Base-by-base conservation (phyloP, 306 rosid species). In the Quercus agrifolia region DNA sequence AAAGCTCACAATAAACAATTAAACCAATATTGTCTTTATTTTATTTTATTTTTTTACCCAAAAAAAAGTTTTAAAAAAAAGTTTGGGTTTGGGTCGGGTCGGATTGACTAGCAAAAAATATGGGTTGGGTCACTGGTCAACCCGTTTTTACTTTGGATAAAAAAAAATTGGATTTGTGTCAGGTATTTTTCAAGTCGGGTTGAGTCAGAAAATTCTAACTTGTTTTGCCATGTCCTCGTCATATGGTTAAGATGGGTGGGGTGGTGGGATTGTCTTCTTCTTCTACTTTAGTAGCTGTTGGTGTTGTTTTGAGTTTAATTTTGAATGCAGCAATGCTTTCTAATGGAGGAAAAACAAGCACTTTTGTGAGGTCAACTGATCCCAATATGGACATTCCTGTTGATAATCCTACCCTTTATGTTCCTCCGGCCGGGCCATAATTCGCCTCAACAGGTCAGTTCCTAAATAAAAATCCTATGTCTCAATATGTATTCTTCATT, bases 371-470 rank as follows among this genome's bases (percentile, higher is more conserved):
- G 78, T 77, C 80, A 61, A 83, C 69, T 80, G 74, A 87, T 80
- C 74, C 76, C 5, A 74, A 89, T 1, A n/a, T 73, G 14, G 97
- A 92, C 77, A 90, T 90, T 94, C 90, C 93, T 17, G 44, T 88
- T 7, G 88, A 92, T 41, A 92, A 93, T 70, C 90, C 87, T 64
- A 89, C 83, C 11, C 87, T 90, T 38, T 68, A 66, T 62, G 69
- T 83, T 6, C 94, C 97, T 59, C 82, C 83, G 5, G 94, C 82
- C 82, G 5, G 94, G 94, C 79, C 84, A 81, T 59, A 88, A 90
- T 68, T 91, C 91, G 70, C 94, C 97, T 61, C 92, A 88, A 81
- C 2, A 41, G 46, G 46, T 41, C 0, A 0, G 11, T 41, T 41
- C 46, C 46, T 41, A 41, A 41, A 41, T 41, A 41, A 41, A 41